Evolutionary conservation across 1,284 basidiomycete species (phyloP), one percentile per base, ranked within the genome.

Genomic region (Marasmius fiardii): DNA sequence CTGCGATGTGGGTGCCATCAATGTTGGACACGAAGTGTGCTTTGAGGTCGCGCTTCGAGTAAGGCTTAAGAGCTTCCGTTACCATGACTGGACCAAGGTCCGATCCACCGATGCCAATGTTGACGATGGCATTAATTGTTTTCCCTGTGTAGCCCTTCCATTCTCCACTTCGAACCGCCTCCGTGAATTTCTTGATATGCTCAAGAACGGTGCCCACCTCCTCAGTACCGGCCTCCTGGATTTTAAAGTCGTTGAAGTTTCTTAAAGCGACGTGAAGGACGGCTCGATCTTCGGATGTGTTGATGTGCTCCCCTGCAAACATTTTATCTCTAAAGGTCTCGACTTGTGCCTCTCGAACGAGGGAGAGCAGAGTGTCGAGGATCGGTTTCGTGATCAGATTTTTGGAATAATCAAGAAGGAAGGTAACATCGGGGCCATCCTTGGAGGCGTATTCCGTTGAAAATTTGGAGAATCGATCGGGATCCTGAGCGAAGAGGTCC

Each of bases 61-160:
- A 99, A 20, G 86, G 76, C 78, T 96, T 97, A 72, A 99, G 86
- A 3, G 95, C 96, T 76, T 99, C 96, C 26, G 92, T 95, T 60
- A 98, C 95, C 97, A 99, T 99, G 67, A 98, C 95, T 34, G 96
- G 96, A 28, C 96, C 96, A 51, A 99, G 81, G 73, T 99, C 96
- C 35, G 95, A 98, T 53, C 96, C 96, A 60, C 96, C 97, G 68
- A 99, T 99, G 63, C 96, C 96, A 65, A 99, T 98, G 80, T 98
- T 99, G 70, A 99, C 95, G 73, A 99, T 88, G 54, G 93, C 88
- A 68, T 89, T 85, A 80, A 99, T 98, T 18, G 83, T 68, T 78
- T 98, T 98, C 58, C 96, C 96, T 0, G 95, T 97, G 80, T 97
- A 98, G 31, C 97, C 97, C 74, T 92, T 98, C 93, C 94, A 96